Conservation (phyloP, 306 rosid species). For the Trifolium pratense region DNA sequence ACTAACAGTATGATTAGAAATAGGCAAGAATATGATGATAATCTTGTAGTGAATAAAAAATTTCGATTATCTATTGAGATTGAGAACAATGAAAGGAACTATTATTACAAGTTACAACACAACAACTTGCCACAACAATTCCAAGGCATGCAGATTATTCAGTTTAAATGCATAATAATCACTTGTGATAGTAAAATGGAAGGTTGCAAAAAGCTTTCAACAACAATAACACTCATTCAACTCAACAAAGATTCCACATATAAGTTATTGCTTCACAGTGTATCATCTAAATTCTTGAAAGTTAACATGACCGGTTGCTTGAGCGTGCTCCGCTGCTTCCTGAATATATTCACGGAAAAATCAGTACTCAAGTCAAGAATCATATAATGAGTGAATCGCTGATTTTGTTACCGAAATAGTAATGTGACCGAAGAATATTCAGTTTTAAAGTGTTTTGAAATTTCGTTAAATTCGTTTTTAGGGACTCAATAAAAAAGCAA, state of each 20-base stretch:
- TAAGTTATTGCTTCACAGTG: conserved; percentile 19
- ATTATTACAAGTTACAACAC: conserved; percentile 1
- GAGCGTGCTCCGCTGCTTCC: conserved; percentile 95
- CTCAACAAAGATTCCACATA: conserved; percentile 22
- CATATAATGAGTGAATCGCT: not conserved
- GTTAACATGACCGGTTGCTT: conserved; percentile 90
- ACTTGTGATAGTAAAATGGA: not conserved
- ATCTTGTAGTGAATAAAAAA: too few relatives aligned
- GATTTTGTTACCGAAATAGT: not conserved
- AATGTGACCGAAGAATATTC: not conserved
- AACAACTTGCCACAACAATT: conserved; percentile 5
- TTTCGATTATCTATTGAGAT: not conserved
- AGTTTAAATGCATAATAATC: not conserved
- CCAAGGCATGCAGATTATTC: conserved; percentile 5
- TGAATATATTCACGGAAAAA: conserved; percentile 46
- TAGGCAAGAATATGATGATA: too few relatives aligned
- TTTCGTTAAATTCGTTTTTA: not conserved
- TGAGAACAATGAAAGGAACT: not conserved
- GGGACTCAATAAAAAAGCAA: not conserved
- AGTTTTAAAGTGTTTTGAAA: not conserved
- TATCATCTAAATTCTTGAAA: conserved; percentile 88
- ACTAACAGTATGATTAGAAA: too few relatives aligned
- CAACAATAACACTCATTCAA: conserved; percentile 21
- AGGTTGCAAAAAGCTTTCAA: not conserved
- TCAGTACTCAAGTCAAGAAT: conserved; percentile 34